These are phyloP conservation scores for Ziziphus jujuba DNA, from an alignment of 306 rosid species.

Conservation along the genomic window DNA sequence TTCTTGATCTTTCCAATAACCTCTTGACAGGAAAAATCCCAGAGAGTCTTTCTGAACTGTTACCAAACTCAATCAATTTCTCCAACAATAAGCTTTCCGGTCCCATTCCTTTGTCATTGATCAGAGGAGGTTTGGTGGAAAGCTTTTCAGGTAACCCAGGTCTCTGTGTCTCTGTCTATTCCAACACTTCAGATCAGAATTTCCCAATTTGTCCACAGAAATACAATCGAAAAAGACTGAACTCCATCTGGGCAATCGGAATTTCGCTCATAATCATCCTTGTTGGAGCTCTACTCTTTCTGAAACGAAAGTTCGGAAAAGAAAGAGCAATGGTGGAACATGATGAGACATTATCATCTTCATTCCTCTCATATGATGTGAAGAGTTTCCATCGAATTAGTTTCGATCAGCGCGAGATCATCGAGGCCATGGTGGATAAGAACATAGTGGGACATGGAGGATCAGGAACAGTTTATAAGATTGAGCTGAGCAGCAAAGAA, in stretches of 20 bases:
- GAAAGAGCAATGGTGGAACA: slow-evolving; percentile 54
- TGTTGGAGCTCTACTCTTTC: slow-evolving; percentile 55
- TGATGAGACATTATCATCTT: slow-evolving; percentile 65
- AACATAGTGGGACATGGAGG: slow-evolving; percentile 92
- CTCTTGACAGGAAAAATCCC: slow-evolving; percentile 79
- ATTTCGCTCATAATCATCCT: slow-evolving; percentile 60
- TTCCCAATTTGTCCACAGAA: slow-evolving; percentile 55
- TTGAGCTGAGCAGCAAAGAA: slow-evolving; percentile 69
- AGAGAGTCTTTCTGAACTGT: slow-evolving; percentile 63
- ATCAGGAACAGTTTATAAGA: slow-evolving; percentile 89
- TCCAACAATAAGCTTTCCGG: slow-evolving; percentile 81
- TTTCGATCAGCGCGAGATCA: slow-evolving; percentile 70
- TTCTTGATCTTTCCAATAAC: slow-evolving; percentile 90
- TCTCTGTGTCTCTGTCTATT: slow-evolving; percentile 56
- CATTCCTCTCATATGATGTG: slow-evolving; percentile 67
- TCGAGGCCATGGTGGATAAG: slow-evolving; percentile 74
- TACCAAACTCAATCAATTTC: slow-evolving; percentile 87
- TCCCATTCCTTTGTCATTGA: slow-evolving; percentile 69
- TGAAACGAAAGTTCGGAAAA: slow-evolving; percentile 58
- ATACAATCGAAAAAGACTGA: slow-evolving; percentile 42
- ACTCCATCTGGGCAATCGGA: slow-evolving; percentile 76
- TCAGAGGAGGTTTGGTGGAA: slow-evolving; percentile 82
- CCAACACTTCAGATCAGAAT: slow-evolving; percentile 48
- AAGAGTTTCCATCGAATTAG: slow-evolving; percentile 82
- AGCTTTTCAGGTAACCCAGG: slow-evolving; percentile 87